Base-by-base conservation (phyloP, 2,329 filamentous ascomycete species). In the Huntiella decipiens region DNA sequence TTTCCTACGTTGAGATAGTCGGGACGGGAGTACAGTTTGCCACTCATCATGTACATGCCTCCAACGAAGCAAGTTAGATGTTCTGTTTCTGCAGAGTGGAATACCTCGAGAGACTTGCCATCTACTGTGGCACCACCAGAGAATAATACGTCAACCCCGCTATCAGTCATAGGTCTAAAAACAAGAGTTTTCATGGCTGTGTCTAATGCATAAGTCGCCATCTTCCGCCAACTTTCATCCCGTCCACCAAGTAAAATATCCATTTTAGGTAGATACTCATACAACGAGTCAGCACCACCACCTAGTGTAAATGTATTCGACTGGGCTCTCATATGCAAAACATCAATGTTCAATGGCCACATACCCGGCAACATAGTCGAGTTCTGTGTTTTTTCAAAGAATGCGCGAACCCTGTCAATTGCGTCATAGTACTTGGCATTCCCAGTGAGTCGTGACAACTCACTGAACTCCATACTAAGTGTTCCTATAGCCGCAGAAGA, bases 41-140 rank as follows among this genome's bases (percentile, higher is more conserved):
- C 74, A 1, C 72, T 77, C 33, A 86, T 67, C 1, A 66, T 79
- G 39, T 82, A 77, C 65, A 80, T 77, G 7, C 79, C 81, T 5
- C 80, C 80, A 3, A 72, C 65, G 55, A 82, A 86, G 58, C 80
- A 86, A 3, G 71, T 69, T 2, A 83, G 63, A 56, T 85, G 81
- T 48, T 63, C 58, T 16, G 56, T 51, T 3, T 59, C 53, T n/a
- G 19, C 32, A 4, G 33, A 13, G 8, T 37, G 34, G 31, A 33
- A 11, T n/a, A 19, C 16, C 11, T 31, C 17, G 5, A 6, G 38
- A 16, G 33, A 16, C 19, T 45, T 22, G 38, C 38, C 38, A 12
- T 33, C n/a, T 13, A 47, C 22, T 7, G 35, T 37, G 4, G 57
- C 51, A 6, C 59, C 57, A 10, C 68, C 77, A 0, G 73, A 65